phyloP scores from a whole-genome alignment of 257 asterid species.

The Capsicum pubescens region DNA sequence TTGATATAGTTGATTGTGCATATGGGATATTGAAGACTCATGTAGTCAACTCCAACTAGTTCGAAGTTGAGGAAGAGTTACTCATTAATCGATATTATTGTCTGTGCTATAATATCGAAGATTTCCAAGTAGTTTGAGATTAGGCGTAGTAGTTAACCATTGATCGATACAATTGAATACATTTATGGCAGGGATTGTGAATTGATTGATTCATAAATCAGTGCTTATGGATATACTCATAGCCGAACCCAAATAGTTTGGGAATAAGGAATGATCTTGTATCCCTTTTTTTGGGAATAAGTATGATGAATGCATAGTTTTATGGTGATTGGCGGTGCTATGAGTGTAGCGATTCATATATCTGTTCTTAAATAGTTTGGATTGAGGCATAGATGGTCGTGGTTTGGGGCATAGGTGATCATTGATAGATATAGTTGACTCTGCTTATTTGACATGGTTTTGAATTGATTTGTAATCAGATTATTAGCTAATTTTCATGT shows the following conservation, averaged over 20 bases:
- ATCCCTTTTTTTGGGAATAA: neutral
- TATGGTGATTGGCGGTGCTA: neutral
- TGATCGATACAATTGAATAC: neutral
- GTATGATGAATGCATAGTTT: neutral
- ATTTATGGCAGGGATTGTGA: neutral
- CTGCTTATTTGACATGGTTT: neutral
- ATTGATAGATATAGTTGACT: neutral
- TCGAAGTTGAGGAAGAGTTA: neutral
- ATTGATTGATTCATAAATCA: neutral
- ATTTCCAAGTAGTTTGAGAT: neutral
- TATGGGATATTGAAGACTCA: neutral
- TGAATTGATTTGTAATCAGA: neutral
- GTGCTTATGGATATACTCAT: neutral
- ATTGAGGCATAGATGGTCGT: neutral
- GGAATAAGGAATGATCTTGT: neutral
- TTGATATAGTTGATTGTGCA: neutral
- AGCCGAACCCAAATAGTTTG: neutral
- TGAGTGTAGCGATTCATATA: neutral
- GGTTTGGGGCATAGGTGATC: neutral
- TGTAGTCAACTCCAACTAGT: neutral
- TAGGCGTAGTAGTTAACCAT: neutral
- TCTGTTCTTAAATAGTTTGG: neutral
- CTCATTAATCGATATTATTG: neutral
- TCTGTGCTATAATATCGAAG: neutral
- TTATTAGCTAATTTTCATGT: slow-evolving; percentile 13